Percentiles rank a stretch among this genome's conserved stretches.
phyloP scores from a whole-genome alignment of 345 rosid genomes.

The Populus nigra region DNA sequence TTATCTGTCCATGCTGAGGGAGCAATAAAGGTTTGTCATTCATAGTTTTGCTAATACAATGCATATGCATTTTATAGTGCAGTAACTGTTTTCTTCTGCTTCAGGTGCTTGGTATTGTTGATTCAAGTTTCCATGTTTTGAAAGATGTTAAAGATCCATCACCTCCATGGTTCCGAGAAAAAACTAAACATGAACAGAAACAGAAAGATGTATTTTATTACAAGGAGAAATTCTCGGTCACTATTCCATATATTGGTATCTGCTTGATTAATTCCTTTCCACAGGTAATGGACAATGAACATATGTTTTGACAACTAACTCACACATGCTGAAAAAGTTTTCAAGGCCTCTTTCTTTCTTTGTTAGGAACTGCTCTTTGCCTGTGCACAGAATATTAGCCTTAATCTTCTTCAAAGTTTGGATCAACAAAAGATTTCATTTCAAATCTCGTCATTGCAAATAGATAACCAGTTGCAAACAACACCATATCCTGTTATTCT shows the following conservation, averaged over 20 bases:
- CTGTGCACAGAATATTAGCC: slow-evolving; percentile 59
- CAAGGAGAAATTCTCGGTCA: slow-evolving; percentile 62
- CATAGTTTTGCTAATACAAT: slow-evolving; percentile 3
- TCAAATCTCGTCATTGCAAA: slow-evolving; percentile 69
- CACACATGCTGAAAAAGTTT: not conserved
- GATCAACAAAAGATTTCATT: slow-evolving; percentile 77
- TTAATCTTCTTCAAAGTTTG: slow-evolving; percentile 66
- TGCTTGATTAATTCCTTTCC: slow-evolving; percentile 76
- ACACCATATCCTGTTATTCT: slow-evolving; percentile 80
- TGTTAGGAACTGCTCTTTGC: slow-evolving; percentile 85
- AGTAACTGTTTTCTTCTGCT: slow-evolving; percentile 22
- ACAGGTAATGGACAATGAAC: slow-evolving; percentile 46
- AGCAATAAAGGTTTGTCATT: slow-evolving; percentile 70
- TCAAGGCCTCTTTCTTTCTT: slow-evolving; percentile 10
- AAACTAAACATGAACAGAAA: slow-evolving; percentile 49
- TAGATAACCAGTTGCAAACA: slow-evolving; percentile 73
- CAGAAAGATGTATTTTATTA: slow-evolving; percentile 46
- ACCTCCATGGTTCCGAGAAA: slow-evolving; percentile 31
- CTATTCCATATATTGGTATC: slow-evolving; percentile 64
- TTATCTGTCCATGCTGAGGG: slow-evolving; percentile 73
- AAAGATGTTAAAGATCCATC: slow-evolving; percentile 45
- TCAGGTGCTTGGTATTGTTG: slow-evolving; percentile 78
- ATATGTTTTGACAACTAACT: slow-evolving; percentile 4
- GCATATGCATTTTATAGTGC: not conserved
- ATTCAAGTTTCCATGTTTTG: slow-evolving; percentile 67